phyloP scores from a whole-genome alignment of 352 stramenopile genomes.

The Phytophthora pistaciae region DNA sequence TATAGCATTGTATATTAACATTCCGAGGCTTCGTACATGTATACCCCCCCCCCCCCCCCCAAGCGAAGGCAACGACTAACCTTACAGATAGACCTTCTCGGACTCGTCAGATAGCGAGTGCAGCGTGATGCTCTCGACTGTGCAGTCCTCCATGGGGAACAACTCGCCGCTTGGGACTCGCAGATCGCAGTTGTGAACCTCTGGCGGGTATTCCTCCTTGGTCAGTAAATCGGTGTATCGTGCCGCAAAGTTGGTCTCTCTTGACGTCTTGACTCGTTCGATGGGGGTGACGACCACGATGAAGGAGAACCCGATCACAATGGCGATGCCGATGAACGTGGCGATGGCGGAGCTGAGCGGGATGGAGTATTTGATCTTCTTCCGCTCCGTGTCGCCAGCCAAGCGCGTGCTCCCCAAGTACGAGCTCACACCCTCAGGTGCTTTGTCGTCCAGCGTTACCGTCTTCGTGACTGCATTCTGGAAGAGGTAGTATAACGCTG shows the following conservation, averaged over 20 bases:
- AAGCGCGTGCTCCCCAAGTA: conserved; percentile 39
- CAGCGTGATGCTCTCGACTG: conserved; percentile 48
- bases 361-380: conserved; percentile 61
- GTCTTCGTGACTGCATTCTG: conserved; percentile 48
- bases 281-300: conserved; percentile 40
- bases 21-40: too few relatives aligned
- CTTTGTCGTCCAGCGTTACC: conserved; percentile 11
- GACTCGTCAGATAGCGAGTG: conserved; percentile 28
- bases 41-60: too few relatives aligned
- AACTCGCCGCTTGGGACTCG: conserved; percentile 26
- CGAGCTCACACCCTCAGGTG: conserved; percentile 11
- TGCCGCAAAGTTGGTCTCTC: conserved; percentile 40
- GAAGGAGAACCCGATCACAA: conserved; percentile 39
- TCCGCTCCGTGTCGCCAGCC: conserved; percentile 45
- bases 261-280: conserved; percentile 40
- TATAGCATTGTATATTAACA: too few relatives aligned
- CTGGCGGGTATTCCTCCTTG: conserved; percentile 46
- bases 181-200: conserved; percentile 48
- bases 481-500: conserved; percentile 62
- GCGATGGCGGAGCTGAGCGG: conserved; percentile 46
- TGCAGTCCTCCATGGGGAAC: conserved; percentile 49
- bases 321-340: conserved; percentile 48
- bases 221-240: conserved; percentile 43
- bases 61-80: conserved; percentile 5
- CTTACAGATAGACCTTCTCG: conserved; percentile 23